Conservation (phyloP, 306 rosid genomes). For the Pachyrhizus erosus region DNA sequence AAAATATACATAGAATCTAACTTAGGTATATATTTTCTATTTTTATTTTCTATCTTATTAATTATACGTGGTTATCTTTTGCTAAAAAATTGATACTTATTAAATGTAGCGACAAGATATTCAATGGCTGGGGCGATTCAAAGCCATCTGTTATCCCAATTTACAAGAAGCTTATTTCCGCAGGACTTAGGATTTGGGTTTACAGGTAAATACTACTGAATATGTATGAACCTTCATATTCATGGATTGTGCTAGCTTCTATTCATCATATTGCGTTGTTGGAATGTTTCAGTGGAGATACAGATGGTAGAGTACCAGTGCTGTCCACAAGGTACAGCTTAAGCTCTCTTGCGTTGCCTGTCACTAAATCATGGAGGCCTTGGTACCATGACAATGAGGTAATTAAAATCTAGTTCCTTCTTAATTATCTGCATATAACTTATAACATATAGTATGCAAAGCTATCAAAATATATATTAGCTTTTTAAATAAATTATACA, state of each 20-base stretch:
- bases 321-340: slow-evolving; percentile 86
- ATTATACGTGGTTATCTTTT: background rate
- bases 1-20: background rate
- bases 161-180: slow-evolving; percentile 81
- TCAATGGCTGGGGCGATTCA: slow-evolving; percentile 64
- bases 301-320: slow-evolving; percentile 97
- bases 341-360: slow-evolving; percentile 63
- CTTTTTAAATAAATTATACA: too few species aligned
- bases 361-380: slow-evolving; percentile 86
- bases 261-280: background rate
- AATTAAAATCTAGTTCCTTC: background rate
- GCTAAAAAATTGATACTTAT: background rate
- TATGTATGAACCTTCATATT: background rate
- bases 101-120: slow-evolving; percentile 60
- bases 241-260: background rate
- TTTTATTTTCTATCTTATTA: background rate
- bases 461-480: background rate
- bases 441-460: background rate
- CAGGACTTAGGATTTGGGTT: slow-evolving; percentile 84
- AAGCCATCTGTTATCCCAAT: slow-evolving; percentile 81
- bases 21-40: background rate
- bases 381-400: slow-evolving; percentile 93
- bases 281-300: slow-evolving; percentile 72
- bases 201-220: slow-evolving; percentile 63
- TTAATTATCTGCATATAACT: background rate